Conservation (phyloP, 305 asterid species). For the Rubia balearica region DNA sequence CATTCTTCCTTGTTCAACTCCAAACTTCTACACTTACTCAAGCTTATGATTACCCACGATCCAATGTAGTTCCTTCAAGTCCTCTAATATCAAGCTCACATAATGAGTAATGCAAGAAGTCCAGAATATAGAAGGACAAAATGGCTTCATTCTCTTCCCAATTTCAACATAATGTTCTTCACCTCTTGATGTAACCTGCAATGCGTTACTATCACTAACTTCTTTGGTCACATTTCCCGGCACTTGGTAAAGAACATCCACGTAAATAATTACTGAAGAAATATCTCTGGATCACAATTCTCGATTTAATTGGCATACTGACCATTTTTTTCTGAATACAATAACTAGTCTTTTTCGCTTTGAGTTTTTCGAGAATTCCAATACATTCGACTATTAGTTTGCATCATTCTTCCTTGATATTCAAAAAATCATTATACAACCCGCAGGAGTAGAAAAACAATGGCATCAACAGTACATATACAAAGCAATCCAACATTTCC, state of each 20-base stretch:
- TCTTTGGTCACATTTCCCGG: slow-evolving; percentile 66
- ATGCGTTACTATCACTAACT: slow-evolving; percentile 61
- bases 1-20: no score
- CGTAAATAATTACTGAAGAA: slow-evolving; percentile 43
- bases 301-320: no score
- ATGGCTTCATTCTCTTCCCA: slow-evolving; percentile 54
- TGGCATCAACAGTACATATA: slow-evolving; percentile 45
- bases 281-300: slow-evolving; percentile 39
- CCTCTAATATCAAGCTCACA: slow-evolving; percentile 67
- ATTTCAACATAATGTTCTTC: slow-evolving; percentile 59
- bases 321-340: no score
- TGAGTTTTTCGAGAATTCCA: no score
- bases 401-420: slow-evolving; percentile 17
- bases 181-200: slow-evolving; percentile 63
- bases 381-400: no score
- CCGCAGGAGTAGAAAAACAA: slow-evolving; percentile 50
- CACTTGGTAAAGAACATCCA: slow-evolving; percentile 49
- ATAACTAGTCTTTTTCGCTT: no score
- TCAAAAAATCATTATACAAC: slow-evolving; percentile 39
- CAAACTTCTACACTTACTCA: no score
- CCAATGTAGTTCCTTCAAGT: no score
- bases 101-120: slow-evolving; percentile 72
- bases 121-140: slow-evolving; percentile 72
- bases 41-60: no score
- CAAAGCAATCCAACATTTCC: slow-evolving; percentile 57